Percentiles rank a stretch among this genome's conserved stretches.
phyloP scores from a whole-genome alignment of 2,329 filamentous ascomycete species.

The Aspergillus sp. region DNA sequence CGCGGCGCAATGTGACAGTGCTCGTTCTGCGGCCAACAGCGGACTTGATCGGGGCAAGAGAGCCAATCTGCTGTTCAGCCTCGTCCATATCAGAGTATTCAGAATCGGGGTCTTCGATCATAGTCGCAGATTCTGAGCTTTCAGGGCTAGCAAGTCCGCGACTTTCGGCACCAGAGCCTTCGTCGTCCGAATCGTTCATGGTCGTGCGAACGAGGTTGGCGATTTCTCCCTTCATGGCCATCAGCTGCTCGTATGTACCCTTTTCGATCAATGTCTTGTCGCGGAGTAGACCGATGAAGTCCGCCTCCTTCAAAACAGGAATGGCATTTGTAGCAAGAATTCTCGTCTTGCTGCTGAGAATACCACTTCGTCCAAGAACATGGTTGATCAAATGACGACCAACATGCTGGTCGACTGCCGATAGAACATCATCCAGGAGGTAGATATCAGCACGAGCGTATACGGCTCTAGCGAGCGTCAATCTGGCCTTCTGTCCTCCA shows the following conservation, averaged over 20 bases:
- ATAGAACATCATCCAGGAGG: slow-evolving; percentile 88
- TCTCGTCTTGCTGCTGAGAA: slow-evolving; percentile 82
- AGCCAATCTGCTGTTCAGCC: slow-evolving; percentile 69
- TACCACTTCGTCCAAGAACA: slow-evolving; percentile 80
- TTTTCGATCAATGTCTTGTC: slow-evolving; percentile 82
- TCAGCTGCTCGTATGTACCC: slow-evolving; percentile 85
- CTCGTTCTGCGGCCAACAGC: slow-evolving; percentile 64
- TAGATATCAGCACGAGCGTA: slow-evolving; percentile 98
- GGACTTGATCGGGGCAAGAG: slow-evolving; percentile 74
- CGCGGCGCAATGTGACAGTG: slow-evolving; percentile 78
- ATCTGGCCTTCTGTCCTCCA: slow-evolving; percentile 90
- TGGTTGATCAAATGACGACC: slow-evolving; percentile 93
- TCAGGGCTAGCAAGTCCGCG: slow-evolving; percentile 68
- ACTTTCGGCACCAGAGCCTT: slow-evolving; percentile 51
- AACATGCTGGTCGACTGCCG: slow-evolving; percentile 97
- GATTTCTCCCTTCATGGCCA: slow-evolving; percentile 92
- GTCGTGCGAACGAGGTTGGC: slow-evolving; percentile 78
- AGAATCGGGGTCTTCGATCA: slow-evolving; percentile 50
- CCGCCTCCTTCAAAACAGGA: slow-evolving; percentile 81
- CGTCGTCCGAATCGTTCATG: slow-evolving; percentile 48
- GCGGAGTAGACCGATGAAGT: slow-evolving; percentile 81
- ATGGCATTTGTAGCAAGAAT: slow-evolving; percentile 96
- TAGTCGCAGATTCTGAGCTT: slow-evolving; percentile 58
- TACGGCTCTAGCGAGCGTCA: slow-evolving; percentile 88
- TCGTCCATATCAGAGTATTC: slow-evolving; percentile 56